A percentile compares a stretch with the other conserved stretches of the same genome.
Evolutionary conservation across 768 basidiomycete genomes (phyloP).

Genomic region (Cubamyces lactineus): DNA sequence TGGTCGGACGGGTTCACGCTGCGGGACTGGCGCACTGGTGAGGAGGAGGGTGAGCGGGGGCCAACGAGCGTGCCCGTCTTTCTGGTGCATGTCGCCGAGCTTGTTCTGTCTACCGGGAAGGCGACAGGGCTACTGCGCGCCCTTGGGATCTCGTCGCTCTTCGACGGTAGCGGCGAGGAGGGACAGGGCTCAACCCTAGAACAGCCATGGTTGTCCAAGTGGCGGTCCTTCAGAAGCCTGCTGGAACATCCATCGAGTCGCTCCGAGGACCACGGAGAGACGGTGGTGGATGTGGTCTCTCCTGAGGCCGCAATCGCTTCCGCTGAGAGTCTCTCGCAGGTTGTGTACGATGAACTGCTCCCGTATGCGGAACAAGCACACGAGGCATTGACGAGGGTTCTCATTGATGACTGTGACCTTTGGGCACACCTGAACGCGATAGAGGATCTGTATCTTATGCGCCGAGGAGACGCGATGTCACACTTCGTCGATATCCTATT

Average conservation of each 20-base stretch:
- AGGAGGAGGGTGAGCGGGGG: slow-evolving; percentile 11
- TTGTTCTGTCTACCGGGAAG: slow-evolving; percentile 72
- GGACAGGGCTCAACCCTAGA: background rate
- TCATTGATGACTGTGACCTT: slow-evolving; percentile 68
- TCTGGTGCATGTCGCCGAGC: slow-evolving; percentile 59
- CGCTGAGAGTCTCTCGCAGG: slow-evolving; percentile 59
- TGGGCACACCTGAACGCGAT: slow-evolving; percentile 64
- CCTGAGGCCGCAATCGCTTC: slow-evolving; percentile 37
- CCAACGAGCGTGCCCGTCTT: slow-evolving; percentile 52
- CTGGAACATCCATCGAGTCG: background rate
- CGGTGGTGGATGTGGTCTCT: background rate
- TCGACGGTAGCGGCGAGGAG: slow-evolving; percentile 7
- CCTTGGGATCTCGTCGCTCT: slow-evolving; percentile 41
- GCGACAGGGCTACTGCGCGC: slow-evolving; percentile 73
- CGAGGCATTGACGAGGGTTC: slow-evolving; percentile 53
- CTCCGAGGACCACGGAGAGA: background rate
- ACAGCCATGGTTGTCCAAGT: slow-evolving; percentile 26
- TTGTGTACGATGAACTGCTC: slow-evolving; percentile 67
- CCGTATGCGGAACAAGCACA: slow-evolving; percentile 58
- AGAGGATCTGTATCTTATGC: slow-evolving; percentile 76
- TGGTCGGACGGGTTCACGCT: slow-evolving; percentile 76
- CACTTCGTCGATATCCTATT: slow-evolving; percentile 77
- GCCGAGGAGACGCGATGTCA: slow-evolving; percentile 74
- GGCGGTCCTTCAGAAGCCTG: slow-evolving; percentile 25
- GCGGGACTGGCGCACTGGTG: slow-evolving; percentile 41